Conservation (phyloP, 2,329 filamentous ascomycete genomes). For the Sclerotinia subarctica region DNA sequence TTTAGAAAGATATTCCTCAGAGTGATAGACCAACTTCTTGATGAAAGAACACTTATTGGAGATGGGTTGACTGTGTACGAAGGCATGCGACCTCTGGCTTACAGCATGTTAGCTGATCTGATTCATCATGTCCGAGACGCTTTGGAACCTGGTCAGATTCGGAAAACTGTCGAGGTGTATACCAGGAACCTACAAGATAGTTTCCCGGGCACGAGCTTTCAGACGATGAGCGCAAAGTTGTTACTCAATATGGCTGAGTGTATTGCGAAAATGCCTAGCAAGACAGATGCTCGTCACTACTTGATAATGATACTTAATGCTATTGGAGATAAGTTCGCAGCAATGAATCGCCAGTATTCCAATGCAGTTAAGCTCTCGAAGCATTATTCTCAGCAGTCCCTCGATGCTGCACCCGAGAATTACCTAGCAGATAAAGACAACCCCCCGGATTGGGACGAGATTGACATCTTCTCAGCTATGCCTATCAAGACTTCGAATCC, state of each 20-base stretch:
- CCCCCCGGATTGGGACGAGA: conserved; percentile 93
- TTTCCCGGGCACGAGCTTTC: conserved; percentile 96
- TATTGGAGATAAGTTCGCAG: conserved; percentile 95
- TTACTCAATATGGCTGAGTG: conserved; percentile 97
- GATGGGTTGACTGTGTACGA: conserved; percentile 96
- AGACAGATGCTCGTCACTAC: conserved; percentile 91
- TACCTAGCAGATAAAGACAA: conserved; percentile 80
- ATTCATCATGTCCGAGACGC: conserved; percentile 95
- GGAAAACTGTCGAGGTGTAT: conserved; percentile 94
- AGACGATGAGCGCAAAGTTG: conserved; percentile 98
- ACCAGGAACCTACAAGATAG: conserved; percentile 93
- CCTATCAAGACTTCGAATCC: conserved; percentile 95
- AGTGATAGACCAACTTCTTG: conserved; percentile 91
- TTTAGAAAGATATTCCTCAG: conserved; percentile 91
- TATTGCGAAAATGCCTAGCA: conserved; percentile 90
- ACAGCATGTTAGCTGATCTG: conserved; percentile 96
- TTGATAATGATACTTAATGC: conserved; percentile 96
- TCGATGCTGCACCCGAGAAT: conserved; percentile 66
- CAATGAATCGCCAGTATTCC: conserved; percentile 94
- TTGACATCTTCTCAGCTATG: conserved; percentile 93
- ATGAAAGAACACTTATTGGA: conserved; percentile 90
- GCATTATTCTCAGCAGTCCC: conserved; percentile 63
- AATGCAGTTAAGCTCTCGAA: conserved; percentile 93
- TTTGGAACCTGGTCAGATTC: conserved; percentile 85
- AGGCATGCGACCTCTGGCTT: conserved; percentile 90